Base-by-base conservation (phyloP, 192 early-diverging fungal genomes). In the Spinellus fusiger region DNA sequence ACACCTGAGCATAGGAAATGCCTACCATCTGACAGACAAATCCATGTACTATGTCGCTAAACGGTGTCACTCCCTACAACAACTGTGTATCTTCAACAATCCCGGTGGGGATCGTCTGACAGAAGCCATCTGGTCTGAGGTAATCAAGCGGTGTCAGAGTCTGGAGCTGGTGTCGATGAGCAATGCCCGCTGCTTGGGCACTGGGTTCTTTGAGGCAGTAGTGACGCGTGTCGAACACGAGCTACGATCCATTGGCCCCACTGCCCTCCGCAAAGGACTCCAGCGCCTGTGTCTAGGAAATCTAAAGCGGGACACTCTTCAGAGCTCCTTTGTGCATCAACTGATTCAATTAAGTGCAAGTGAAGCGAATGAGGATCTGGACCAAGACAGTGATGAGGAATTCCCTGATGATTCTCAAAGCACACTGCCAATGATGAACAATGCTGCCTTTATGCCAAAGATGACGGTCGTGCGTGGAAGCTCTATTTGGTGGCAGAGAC, bases 401-500 rank as follows among this genome's bases (percentile, higher is more conserved):
- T 12, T 28, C 18, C 16, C 26, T 33, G 33, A 29, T 54, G 28
- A 52, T 20, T 26, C 46, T 1, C 47, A 27, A 6, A 16, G 46
- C 16, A 29, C 53, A 31, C 44, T 27, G 15, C 50, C 53, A 47
- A 53, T 44, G 20, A 46, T 25, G 13, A 48, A 28, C 34, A 59
- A 40, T 37, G 54, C 40, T 33, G 12, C 29, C 9, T 51, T 55
- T 44, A 57, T 63, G 37, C 61, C 61, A 20, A 70, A 70, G 44
- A 26, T 57, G 16, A 70, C 61, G 29, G 63, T 70, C n/a, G 47
- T 70, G 25, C 62, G 61, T 20, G 62, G 62, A 55, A 64, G 35
- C 27, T 65, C 69, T 12, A 61, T 70, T 31, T 70, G 69, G 69
- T 70, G 69, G 69, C 57, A 70, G 47, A 52, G 69, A 28, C 62